Evolutionary conservation across 1,139 yeast genomes (phyloP), one percentile per base, ranked within the genome.

Genomic region (Pichia sp.): DNA sequence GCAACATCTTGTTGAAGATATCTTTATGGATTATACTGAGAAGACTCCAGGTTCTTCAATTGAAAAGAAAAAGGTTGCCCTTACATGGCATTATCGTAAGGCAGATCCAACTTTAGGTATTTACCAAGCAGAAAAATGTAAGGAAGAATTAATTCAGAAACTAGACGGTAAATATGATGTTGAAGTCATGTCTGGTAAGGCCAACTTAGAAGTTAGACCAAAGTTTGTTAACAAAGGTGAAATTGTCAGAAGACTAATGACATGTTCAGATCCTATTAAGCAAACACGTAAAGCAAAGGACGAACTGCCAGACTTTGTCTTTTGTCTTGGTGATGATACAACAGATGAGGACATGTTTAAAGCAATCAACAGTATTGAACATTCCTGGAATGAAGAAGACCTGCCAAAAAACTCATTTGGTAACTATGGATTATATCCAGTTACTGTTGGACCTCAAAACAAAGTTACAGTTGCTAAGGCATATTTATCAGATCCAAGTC

Each of bases 331-430:
- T 43, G 99, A 92, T 66, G 99, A 92, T 65, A 75, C 84, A 46
- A 94, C 99, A 0, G 99, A 92, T 66, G 99, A 92, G 66, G 98
- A 92, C 63, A 92, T 92, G 99, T 92, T 92, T 66, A 74, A 72
- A 52, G 83, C 92, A 25, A 70, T 92, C 57, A 76, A 79, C 52
- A 70, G 70, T 5, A 77, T 84, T 54, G 89, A 83, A 56, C 61
- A 64, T 2, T 65, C 68, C 32, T 83, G 81, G 66, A 44, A 24
- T 2, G 39, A 55, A 7, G 59, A 60, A 15, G 65, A 67, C 7
- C 63, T 69, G 27, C 73, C 76, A 9, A 67, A 63, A 49, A 74
- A 77, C 58, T 59, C 64, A 27, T 74, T 71, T 58, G 79, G 77
- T 11, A 65, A 73, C 39, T 80, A 74, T 59, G 92, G 92, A 3